Evolutionary conservation across 2,329 filamentous ascomycete species (phyloP).

Genomic region (Aspergillus eucalypticola): DNA sequence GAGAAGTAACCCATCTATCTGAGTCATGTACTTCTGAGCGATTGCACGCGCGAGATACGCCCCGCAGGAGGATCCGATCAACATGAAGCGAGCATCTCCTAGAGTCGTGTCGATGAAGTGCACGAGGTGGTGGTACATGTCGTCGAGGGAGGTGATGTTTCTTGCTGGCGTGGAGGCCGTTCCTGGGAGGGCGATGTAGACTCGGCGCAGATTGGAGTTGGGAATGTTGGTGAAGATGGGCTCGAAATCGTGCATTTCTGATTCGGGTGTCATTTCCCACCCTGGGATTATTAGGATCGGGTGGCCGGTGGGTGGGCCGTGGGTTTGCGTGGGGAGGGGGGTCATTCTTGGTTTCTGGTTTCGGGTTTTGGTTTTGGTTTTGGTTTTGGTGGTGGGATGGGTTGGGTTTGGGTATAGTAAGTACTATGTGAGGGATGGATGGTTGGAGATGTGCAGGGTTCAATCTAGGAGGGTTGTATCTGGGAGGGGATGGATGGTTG

Average conservation of each 20-base stretch:
- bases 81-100: conserved; percentile 23
- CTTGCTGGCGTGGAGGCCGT: conserved; percentile 31
- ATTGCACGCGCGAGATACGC: conserved; percentile 31
- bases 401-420: too few species aligned
- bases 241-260: conserved; percentile 30
- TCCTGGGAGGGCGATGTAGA: conserved; percentile 34
- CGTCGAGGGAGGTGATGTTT: conserved; percentile 27
- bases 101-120: conserved; percentile 31
- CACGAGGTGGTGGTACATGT: conserved; percentile 27
- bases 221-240: conserved; percentile 27
- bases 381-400: not conserved
- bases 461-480: too few species aligned
- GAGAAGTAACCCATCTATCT: conserved; percentile 29
- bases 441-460: too few species aligned
- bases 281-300: conserved; percentile 32
- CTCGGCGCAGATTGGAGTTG: conserved; percentile 18
- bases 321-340: conserved; percentile 25
- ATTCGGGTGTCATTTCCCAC: conserved; percentile 25
- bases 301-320: conserved; percentile 27
- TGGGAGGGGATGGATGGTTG: too few species aligned
- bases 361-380: too few species aligned
- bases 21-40: conserved; percentile 27
- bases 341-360: conserved; percentile 13
- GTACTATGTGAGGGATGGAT: too few species aligned
- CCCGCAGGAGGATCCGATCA: conserved; percentile 32